phyloP scores from a whole-genome alignment of 202 grass and related monocot species.

The Schoenoplectus triqueter region DNA sequence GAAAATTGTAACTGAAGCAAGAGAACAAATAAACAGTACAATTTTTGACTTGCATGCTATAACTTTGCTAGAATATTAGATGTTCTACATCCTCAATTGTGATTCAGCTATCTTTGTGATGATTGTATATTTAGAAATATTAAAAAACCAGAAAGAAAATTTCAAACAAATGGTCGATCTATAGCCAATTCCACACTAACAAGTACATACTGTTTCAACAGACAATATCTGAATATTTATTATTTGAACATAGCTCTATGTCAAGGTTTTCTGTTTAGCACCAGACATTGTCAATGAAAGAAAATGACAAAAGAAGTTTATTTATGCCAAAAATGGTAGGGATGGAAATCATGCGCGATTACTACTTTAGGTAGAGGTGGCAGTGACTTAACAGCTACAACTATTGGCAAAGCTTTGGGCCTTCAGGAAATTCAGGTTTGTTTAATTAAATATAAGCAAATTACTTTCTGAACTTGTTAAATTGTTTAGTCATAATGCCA shows the following conservation, averaged over 20 bases:
- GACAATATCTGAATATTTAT: constrained; percentile 24
- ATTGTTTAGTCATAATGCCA: constrained; percentile 20
- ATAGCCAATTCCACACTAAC: neutral
- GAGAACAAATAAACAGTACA: neutral
- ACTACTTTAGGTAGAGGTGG: constrained; percentile 98
- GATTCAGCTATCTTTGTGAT: neutral
- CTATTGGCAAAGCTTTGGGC: constrained; percentile 94
- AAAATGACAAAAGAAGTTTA: constrained; percentile 22
- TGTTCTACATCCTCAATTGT: constrained; percentile 12
- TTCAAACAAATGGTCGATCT: neutral
- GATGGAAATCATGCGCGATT: constrained; percentile 88
- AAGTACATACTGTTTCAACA: constrained; percentile 34
- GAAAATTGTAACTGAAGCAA: too few relatives aligned
- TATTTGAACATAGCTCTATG: neutral
- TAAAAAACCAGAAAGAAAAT: neutral
- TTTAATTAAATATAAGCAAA: constrained; percentile 22
- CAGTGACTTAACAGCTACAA: constrained; percentile 92
- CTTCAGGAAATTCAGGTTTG: constrained; percentile 92
- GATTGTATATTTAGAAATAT: neutral
- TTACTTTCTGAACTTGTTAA: neutral
- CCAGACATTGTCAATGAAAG: neutral
- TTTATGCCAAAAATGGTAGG: constrained; percentile 50
- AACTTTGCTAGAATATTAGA: neutral
- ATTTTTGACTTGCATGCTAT: constrained; percentile 16
- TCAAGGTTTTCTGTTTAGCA: neutral